phyloP scores from a whole-genome alignment of 345 rosid species.

The Syzygium aromaticum region DNA sequence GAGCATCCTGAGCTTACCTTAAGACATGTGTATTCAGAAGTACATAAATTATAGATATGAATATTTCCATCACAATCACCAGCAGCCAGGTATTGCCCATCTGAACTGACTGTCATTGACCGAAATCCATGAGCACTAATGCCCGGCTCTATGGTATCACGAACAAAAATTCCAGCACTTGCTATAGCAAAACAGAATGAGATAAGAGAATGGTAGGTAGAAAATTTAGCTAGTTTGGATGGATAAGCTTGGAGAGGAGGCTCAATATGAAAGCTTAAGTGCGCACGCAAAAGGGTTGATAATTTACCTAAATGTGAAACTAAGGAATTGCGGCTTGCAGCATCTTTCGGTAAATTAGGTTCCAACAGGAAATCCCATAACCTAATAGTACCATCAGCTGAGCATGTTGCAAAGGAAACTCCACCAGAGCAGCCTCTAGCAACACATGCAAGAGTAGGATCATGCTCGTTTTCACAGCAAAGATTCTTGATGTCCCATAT shows the following conservation, averaged over 20 bases:
- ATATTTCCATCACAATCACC: conserved; percentile 82
- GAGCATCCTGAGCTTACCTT: conserved; percentile 27
- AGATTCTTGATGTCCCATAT: conserved; percentile 84
- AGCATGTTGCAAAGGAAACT: conserved; percentile 79
- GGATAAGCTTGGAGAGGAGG: neutral
- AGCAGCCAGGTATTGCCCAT: conserved; percentile 73
- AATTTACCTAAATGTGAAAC: conserved; percentile 43
- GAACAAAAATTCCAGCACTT: conserved; percentile 66
- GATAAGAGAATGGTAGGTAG: neutral
- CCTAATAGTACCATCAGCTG: conserved; percentile 77
- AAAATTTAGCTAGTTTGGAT: neutral
- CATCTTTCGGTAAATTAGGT: conserved; percentile 23
- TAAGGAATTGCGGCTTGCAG: conserved; percentile 11
- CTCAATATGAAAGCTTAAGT: neutral
- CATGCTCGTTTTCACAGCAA: conserved; percentile 68
- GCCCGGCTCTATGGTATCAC: conserved; percentile 39
- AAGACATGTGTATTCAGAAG: conserved; percentile 53
- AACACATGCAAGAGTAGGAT: conserved; percentile 58
- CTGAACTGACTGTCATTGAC: conserved; percentile 64
- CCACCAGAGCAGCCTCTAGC: conserved; percentile 83
- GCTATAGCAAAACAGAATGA: conserved; percentile 24
- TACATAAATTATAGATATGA: conserved; percentile 61
- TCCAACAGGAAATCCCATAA: conserved; percentile 72
- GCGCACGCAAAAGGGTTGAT: neutral
- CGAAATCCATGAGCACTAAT: conserved; percentile 51